phyloP scores from a whole-genome alignment of 495 filamentous ascomycete species.

The Oidiodendron maius region DNA sequence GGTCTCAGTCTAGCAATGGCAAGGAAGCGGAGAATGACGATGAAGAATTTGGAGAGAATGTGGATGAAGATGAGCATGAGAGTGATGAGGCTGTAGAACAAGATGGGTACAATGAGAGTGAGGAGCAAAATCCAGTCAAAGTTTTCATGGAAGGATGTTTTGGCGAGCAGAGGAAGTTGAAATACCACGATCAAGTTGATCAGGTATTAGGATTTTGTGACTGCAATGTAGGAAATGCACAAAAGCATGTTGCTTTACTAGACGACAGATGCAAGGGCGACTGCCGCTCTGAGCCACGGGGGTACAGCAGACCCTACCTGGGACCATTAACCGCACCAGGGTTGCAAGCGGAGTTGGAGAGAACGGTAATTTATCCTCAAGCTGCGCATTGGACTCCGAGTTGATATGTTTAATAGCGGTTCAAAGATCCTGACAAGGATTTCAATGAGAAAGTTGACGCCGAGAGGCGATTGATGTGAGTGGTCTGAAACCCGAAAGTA shows the following conservation, averaged over 20 bases:
- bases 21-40: slow-evolving; percentile 8
- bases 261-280: slow-evolving; percentile 1
- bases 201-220: slow-evolving; percentile 2
- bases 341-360: not conserved
- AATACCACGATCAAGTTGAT: slow-evolving; percentile 4
- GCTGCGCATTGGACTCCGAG: not conserved
- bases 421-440: not conserved
- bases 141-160: not conserved
- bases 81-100: not conserved
- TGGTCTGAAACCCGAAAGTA: not conserved
- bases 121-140: not conserved
- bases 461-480: slow-evolving; percentile 8
- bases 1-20: not conserved
- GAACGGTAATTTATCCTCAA: not conserved
- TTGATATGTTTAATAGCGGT: slow-evolving; percentile 4
- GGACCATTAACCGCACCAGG: slow-evolving; percentile 4
- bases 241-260: slow-evolving; percentile 4
- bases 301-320: slow-evolving; percentile 3
- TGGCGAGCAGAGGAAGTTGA: slow-evolving; percentile 1
- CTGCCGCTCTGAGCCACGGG: not conserved
- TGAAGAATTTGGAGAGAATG: not conserved
- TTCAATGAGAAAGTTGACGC: not conserved
- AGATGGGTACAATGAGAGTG: not conserved
- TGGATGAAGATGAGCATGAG: slow-evolving; percentile 1
- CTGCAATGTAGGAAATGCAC: not conserved